Conservation (phyloP, 2,329 filamentous ascomycete genomes). For the Aspergillus ochraceoroseus region DNA sequence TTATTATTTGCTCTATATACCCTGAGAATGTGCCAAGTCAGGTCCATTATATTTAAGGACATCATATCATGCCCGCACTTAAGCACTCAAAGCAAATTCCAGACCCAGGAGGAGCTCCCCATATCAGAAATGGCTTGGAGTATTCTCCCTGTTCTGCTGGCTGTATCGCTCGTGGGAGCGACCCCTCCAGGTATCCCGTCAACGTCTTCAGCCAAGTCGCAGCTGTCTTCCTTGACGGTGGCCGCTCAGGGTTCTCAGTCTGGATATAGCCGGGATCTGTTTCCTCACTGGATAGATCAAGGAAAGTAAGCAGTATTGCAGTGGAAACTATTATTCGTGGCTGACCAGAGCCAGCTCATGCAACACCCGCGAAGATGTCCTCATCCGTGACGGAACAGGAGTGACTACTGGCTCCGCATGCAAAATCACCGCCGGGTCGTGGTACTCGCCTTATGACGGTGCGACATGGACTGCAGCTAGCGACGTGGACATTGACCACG, state of each 20-base stretch:
- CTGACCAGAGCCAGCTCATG: conserved; percentile 51
- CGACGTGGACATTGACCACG: conserved; percentile 76
- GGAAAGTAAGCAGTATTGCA: conserved; percentile 38
- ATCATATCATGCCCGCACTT: too few species aligned
- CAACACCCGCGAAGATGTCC: conserved; percentile 67
- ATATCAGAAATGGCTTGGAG: conserved; percentile 5
- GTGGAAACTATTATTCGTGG: background rate
- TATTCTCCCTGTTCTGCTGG: conserved; percentile 19
- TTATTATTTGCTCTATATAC: too few species aligned
- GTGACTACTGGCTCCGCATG: conserved; percentile 60
- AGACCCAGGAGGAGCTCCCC: too few species aligned
- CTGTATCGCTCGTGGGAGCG: conserved; percentile 16
- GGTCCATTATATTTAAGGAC: too few species aligned
- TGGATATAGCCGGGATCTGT: conserved; percentile 61
- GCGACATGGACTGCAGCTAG: conserved; percentile 62
- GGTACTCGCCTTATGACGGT: conserved; percentile 70
- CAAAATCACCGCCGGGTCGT: conserved; percentile 62
- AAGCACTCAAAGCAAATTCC: too few species aligned
- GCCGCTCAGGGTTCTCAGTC: conserved; percentile 51
- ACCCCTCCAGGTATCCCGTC: conserved; percentile 60
- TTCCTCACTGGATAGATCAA: conserved; percentile 64
- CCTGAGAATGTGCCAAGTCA: too few species aligned
- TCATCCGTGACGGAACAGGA: conserved; percentile 65
- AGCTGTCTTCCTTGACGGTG: conserved; percentile 58
- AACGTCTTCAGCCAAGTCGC: conserved; percentile 51